Conservation (phyloP, 164 flowering plant genomes). For the Euptelea pleiosperma region DNA sequence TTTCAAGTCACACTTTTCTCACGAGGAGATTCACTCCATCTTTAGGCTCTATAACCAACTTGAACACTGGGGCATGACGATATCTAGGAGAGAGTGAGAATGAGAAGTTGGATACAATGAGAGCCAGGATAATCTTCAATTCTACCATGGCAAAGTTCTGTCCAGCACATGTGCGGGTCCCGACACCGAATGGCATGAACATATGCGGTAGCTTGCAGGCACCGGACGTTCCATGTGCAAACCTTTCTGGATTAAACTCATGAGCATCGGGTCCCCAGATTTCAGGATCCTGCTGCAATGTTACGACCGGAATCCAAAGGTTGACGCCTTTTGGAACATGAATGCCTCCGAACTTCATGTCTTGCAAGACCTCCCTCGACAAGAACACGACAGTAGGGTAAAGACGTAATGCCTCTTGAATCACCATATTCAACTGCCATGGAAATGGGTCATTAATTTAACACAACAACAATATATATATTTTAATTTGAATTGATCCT, state of each 20-base stretch:
- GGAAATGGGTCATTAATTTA: no score
- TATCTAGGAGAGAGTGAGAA: background rate
- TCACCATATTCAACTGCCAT: slow-evolving; percentile 21
- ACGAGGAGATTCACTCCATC: background rate
- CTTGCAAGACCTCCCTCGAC: no score
- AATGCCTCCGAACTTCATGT: slow-evolving; percentile 17
- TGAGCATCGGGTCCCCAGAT: slow-evolving; percentile 16
- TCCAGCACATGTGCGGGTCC: background rate
- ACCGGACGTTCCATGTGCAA: background rate
- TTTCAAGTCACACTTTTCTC: background rate
- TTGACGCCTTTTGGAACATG: slow-evolving; percentile 22
- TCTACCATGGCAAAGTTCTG: background rate
- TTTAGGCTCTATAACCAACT: background rate
- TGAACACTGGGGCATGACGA: background rate
- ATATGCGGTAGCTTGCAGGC: background rate
- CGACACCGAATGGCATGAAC: slow-evolving; percentile 1
- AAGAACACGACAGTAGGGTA: no score
- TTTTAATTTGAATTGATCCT: no score
- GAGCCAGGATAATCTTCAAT: no score
- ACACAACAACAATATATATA: no score
- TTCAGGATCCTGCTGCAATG: slow-evolving; percentile 14
- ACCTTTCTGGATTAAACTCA: background rate
- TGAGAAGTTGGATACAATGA: no score
- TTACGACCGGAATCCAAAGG: slow-evolving; percentile 10
- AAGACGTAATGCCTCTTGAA: slow-evolving; percentile 19